Conservation (phyloP, 108 stramenopile species). For the Cyclotella kingstonii region DNA sequence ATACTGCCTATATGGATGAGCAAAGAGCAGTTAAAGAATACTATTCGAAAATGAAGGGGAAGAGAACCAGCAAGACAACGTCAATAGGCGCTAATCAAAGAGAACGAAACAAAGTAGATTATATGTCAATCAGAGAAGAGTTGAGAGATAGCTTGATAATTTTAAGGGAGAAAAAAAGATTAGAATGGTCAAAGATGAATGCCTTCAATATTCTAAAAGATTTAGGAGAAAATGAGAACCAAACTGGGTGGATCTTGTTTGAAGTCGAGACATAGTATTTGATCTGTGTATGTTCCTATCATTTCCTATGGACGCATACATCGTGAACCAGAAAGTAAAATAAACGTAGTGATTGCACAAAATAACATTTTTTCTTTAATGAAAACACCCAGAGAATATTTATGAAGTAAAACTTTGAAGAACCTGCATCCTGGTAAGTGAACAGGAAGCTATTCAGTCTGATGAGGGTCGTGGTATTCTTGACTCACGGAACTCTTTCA, state of each 20-base stretch:
- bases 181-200: conserved; percentile 18
- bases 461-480: not conserved
- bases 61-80: conserved; percentile 3
- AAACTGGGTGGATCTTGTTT: conserved; percentile 24
- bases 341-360: too few species aligned
- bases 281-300: too few species aligned
- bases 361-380: too few species aligned
- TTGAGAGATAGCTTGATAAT: not conserved
- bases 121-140: conserved; percentile 9
- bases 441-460: not conserved
- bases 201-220: conserved; percentile 19
- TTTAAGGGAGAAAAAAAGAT: conserved; percentile 4
- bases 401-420: too few species aligned
- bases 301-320: too few species aligned
- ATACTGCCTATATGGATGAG: conserved; percentile 16
- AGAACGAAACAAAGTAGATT: conserved; percentile 8
- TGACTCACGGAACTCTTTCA: not conserved
- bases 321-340: too few species aligned
- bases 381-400: too few species aligned
- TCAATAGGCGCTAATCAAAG: conserved; percentile 6
- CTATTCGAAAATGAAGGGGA: conserved; percentile 12
- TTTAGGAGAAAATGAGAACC: conserved; percentile 14
- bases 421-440: too few species aligned
- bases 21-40: conserved; percentile 23
- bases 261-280: too few species aligned